A percentile compares a stretch with the other conserved stretches of the same genome.
These are phyloP conservation scores for Oxyria digyna DNA, from an alignment of 148 eudicot species.

Conservation along the genomic window DNA sequence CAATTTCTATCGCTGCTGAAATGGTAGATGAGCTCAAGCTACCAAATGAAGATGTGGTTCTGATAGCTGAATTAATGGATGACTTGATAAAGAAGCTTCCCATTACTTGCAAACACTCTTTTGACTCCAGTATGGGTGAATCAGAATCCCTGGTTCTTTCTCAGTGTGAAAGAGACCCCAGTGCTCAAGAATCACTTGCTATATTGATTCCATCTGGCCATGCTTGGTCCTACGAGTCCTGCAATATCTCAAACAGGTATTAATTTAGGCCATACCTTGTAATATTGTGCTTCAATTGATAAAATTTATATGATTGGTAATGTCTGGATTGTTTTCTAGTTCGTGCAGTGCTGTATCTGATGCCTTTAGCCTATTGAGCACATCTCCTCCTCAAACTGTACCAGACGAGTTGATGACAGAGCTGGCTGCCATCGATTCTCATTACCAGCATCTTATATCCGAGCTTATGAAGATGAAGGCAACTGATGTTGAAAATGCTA, in stretches of 20 bases:
- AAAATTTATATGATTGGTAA: background rate
- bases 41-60: constrained; percentile 31
- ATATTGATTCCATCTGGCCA: background rate
- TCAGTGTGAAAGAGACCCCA: constrained; percentile 6
- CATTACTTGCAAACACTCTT: constrained; percentile 26
- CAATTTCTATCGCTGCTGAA: constrained; percentile 45
- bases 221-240: constrained; percentile 10
- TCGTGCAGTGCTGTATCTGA: constrained; percentile 22
- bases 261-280: background rate
- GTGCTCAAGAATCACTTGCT: constrained; percentile 16
- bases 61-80: constrained; percentile 54
- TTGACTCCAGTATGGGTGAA: constrained; percentile 11
- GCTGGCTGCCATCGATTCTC: constrained; percentile 49
- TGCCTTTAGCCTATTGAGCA: constrained; percentile 27
- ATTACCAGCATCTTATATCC: constrained; percentile 27
- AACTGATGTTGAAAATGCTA: constrained; percentile 48
- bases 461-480: constrained; percentile 47
- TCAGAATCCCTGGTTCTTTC: background rate
- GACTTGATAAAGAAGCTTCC: constrained; percentile 30
- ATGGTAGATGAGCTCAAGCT: constrained; percentile 61
- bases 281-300: background rate
- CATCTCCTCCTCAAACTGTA: constrained; percentile 12
- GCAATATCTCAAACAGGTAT: constrained; percentile 17
- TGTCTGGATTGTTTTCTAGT: background rate
- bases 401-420: constrained; percentile 43